Percentiles rank a stretch among this genome's conserved stretches.
phyloP scores from a whole-genome alignment of 2,329 filamentous ascomycete genomes.

The Decorospora gaudefroyi region DNA sequence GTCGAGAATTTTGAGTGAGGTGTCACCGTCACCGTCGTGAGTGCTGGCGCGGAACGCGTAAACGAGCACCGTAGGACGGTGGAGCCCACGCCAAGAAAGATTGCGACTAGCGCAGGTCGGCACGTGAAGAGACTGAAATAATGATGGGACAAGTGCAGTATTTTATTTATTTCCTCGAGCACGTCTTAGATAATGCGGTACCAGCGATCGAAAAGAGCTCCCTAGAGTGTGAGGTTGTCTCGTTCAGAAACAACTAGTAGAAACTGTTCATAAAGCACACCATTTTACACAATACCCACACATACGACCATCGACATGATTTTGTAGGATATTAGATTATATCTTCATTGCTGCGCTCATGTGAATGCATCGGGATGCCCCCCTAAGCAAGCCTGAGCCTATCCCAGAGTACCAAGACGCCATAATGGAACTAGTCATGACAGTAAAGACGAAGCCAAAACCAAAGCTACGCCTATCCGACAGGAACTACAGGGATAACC shows the following conservation, averaged over 20 bases:
- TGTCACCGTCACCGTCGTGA: slow-evolving; percentile 25
- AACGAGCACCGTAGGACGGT: slow-evolving; percentile 14
- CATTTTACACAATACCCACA: too few relatives aligned
- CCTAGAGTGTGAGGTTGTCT: too few relatives aligned
- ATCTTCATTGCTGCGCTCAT: slow-evolving; percentile 13
- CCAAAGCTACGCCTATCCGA: slow-evolving; percentile 4
- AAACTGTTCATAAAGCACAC: too few relatives aligned
- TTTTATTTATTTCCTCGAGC: too few relatives aligned
- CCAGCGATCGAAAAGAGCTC: too few relatives aligned
- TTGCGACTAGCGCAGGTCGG: too few relatives aligned
- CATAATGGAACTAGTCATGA: slow-evolving; percentile 16
- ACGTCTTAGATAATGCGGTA: too few relatives aligned
- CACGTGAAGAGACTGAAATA: too few relatives aligned
- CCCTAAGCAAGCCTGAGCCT: slow-evolving; percentile 3
- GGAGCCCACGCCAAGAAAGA: slow-evolving; percentile 19
- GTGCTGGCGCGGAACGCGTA: slow-evolving; percentile 18
- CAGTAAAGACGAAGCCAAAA: slow-evolving; percentile 10
- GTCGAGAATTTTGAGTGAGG: slow-evolving; percentile 18
- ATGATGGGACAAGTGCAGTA: too few relatives aligned
- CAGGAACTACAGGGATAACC: slow-evolving; percentile 9
- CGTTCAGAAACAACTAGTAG: too few relatives aligned
- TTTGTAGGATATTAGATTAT: slow-evolving; percentile 18
- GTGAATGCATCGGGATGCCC: slow-evolving; percentile 5
- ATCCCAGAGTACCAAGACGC: slow-evolving; percentile 18
- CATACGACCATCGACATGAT: too few relatives aligned